phyloP scores from a whole-genome alignment of 1,139 yeast genomes.

The Magnusiomyces clavatus region DNA sequence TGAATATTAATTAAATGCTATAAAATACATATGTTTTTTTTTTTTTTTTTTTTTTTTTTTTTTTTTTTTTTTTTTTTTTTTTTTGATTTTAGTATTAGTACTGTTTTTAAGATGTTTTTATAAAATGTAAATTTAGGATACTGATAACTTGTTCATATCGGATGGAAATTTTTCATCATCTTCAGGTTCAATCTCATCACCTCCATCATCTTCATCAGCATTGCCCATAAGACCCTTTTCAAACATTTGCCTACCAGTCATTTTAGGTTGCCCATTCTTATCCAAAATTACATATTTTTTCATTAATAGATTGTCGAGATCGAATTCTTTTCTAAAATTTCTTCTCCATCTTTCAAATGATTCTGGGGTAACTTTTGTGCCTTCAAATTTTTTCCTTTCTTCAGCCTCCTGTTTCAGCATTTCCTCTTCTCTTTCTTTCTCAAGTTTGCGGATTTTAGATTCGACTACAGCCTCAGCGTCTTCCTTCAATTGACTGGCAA shows the following conservation, averaged over 20 bases:
- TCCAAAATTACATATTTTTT: slow-evolving; percentile 42
- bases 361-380: slow-evolving; percentile 75
- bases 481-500: slow-evolving; percentile 71
- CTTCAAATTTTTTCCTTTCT: slow-evolving; percentile 63
- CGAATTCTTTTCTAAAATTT: slow-evolving; percentile 47
- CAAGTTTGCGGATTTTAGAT: slow-evolving; percentile 47
- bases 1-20: no score
- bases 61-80: no score
- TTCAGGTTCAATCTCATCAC: slow-evolving; percentile 14
- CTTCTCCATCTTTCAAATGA: slow-evolving; percentile 64
- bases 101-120: no score
- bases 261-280: slow-evolving; percentile 52
- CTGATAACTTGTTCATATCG: slow-evolving; percentile 7
- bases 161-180: slow-evolving; percentile 11
- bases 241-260: slow-evolving; percentile 83
- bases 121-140: background rate
- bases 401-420: slow-evolving; percentile 56
- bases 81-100: no score
- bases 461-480: slow-evolving; percentile 62
- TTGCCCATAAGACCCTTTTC: slow-evolving; percentile 78
- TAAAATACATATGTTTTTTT: no score
- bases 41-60: no score
- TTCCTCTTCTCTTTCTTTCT: slow-evolving; percentile 50
- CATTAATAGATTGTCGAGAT: slow-evolving; percentile 35
- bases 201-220: slow-evolving; percentile 42